Evolutionary conservation across 768 basidiomycete genomes (phyloP), one percentile per base, ranked within the genome.

Genomic region (Kwoniella bestiolae): DNA sequence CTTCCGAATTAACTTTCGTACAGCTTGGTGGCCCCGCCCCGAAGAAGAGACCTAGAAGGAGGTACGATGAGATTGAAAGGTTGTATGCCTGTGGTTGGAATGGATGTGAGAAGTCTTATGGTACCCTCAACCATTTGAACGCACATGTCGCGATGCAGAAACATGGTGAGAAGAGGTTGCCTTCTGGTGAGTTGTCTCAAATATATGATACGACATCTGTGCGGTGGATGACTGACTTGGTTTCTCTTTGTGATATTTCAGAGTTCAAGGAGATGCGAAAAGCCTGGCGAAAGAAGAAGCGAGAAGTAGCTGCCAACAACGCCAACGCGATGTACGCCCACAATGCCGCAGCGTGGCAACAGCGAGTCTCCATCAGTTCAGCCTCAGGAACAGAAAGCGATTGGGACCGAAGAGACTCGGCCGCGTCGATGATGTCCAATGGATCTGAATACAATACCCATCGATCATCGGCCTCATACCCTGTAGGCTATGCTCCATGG

Each of bases 81-180:
- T 82, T 95, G 57, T 97, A 97, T 79, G 86, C 86, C 61, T 97
- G 94, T 84, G 89, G 89, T 44, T 82, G 68, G 60, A 70, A 78
- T 26, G 81, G 76, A 23, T 86, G 86, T 75, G 85, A 87, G 60
- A 95, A 95, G 83, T 85, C 91, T 28, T 96, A 95, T 75, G 94
- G 94, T 31, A 96, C 94, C 3, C 85, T 97, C 53, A 97, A 99
- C 79, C 95, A 99, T 81, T 85, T 99, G 66, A 99, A 99, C 79
- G 93, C 94, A 31, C 95, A 99, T 80, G 92, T 97, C 63, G 90
- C 89, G n/a, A 96, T 96, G 91, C 95, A 97, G 81, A 91, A 91
- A 81, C 95, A 99, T 79, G 95, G 95, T 46, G 61, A 84, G 16
- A 97, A 95, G 83, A 87, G 94, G 60, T 90, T 87, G 79, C 95